Base-by-base conservation (phyloP, 2,329 filamentous ascomycete species). In the Talaromyces sp. region DNA sequence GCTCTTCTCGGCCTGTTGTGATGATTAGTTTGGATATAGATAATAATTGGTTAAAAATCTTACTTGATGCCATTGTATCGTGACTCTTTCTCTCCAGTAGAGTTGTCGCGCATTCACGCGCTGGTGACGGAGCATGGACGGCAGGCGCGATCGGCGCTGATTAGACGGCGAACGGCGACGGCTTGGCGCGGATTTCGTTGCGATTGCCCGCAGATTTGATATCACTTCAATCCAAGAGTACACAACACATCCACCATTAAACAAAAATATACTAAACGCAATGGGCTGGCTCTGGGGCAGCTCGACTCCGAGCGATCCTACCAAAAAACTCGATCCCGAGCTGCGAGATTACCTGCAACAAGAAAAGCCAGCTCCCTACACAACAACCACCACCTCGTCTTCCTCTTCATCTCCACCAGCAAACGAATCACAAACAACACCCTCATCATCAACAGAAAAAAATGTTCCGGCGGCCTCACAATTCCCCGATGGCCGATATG, bases 291-390 rank as follows among this genome's bases (percentile, higher is more conserved):
- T 88, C 64, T 87, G 85, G 84, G 79, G 81, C 62, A 70, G 65
- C 73, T 82, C 68, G 25, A 59, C 51, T 77, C 67, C 74, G 68
- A 85, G 91, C 71, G 60, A 62, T 22, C 87, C 90, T 27, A 82
- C 92, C 66, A 82, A 84, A 68, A 88, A 90, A 68, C 87, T 97
- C 69, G 92, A 96, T 71, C 90, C 91, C 44, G 87, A 88, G 65
- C 84, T 96, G 61, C 89, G 89, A 70, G 89, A 93, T 66, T 96
- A 93, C 75, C 87, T 96, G 71, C 83, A 92, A 72, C 87, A 88
- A 76, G 91, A 96, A 80, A 88, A 90, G 28, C 89, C 91, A 33
- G 90, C 76, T 27, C 72, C 77, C 66, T 44, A 67, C 67, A 61
- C 60, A 65, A 62, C 67, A 62, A 32, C 63, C 60, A 27, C 49